Percentiles rank a stretch among this genome's conserved stretches.
These are phyloP conservation scores for Plasmodium reichenowi DNA, from an alignment of 169 alveolate genomes.

Conservation along the genomic window DNA sequence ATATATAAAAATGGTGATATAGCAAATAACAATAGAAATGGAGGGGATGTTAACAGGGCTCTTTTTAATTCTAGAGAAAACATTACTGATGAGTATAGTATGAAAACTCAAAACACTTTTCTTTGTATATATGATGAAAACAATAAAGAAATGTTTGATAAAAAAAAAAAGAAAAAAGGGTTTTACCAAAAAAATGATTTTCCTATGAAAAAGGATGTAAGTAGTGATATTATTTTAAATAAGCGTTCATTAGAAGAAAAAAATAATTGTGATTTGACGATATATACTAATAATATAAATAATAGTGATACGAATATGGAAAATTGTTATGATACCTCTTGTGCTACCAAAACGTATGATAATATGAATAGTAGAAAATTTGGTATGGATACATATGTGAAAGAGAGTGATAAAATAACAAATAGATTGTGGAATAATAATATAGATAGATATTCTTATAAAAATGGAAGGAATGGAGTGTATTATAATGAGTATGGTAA, in stretches of 20 bases:
- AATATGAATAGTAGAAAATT: neutral
- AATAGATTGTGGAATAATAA: neutral
- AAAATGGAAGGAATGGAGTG: neutral
- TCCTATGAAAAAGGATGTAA: too few relatives aligned
- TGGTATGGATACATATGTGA: neutral
- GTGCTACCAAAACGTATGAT: neutral
- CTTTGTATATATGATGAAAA: constrained; percentile 7
- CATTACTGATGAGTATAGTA: neutral
- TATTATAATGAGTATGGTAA: neutral
- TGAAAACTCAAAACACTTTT: constrained; percentile 21
- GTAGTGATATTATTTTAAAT: neutral
- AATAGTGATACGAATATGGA: neutral
- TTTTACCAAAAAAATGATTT: neutral
- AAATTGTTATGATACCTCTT: neutral
- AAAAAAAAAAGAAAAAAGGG: neutral
- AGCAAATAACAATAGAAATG: neutral
- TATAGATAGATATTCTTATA: neutral
- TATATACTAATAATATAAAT: neutral
- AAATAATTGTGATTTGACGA: neutral
- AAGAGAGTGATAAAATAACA: neutral
- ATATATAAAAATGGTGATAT: neutral
- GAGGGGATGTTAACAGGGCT: neutral
- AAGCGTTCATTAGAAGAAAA: neutral
- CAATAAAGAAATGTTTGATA: neutral
- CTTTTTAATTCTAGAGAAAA: neutral